A percentile compares a stretch with the other conserved stretches of the same genome.
Evolutionary conservation across 768 basidiomycete species (phyloP).

Genomic region (Agaricus sinodeliciosus): DNA sequence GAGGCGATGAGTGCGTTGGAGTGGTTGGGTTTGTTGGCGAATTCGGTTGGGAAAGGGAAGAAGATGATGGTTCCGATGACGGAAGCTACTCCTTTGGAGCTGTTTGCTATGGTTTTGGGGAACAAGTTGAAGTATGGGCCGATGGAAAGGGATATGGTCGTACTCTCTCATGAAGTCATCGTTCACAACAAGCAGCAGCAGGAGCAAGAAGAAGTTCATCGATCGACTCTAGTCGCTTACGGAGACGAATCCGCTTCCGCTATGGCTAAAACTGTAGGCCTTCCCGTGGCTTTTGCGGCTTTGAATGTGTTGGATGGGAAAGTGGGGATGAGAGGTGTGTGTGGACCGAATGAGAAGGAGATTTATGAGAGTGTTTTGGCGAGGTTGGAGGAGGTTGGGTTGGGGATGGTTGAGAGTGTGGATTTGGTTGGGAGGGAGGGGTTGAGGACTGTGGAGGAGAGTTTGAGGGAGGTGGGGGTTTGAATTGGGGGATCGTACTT

Average conservation of each 20-base stretch:
- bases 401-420: conserved; percentile 38
- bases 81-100: conserved; percentile 51
- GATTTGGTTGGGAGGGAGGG: not conserved
- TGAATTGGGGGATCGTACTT: no score
- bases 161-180: conserved; percentile 80
- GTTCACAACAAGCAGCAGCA: conserved; percentile 22
- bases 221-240: conserved; percentile 59
- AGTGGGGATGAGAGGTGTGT: conserved; percentile 49
- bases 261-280: conserved; percentile 87
- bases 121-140: conserved; percentile 63
- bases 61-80: not conserved
- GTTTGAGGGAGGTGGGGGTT: not conserved
- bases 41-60: not conserved
- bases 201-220: conserved; percentile 45
- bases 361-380: conserved; percentile 59
- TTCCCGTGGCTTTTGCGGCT: conserved; percentile 83
- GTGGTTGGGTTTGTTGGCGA: conserved; percentile 8
- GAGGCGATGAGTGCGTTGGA: conserved; percentile 1
- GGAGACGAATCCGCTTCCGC: conserved; percentile 53
- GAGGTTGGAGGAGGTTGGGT: conserved; percentile 46
- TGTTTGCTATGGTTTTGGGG: conserved; percentile 67
- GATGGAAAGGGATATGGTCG: conserved; percentile 79
- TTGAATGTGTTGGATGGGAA: conserved; percentile 62
- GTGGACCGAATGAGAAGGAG: conserved; percentile 53
- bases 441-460: conserved; percentile 3